A percentile compares a stretch with the other conserved stretches of the same genome.
Conservation (phyloP, 2,329 filamentous ascomycete species). For the Colletotrichum coccodes region DNA sequence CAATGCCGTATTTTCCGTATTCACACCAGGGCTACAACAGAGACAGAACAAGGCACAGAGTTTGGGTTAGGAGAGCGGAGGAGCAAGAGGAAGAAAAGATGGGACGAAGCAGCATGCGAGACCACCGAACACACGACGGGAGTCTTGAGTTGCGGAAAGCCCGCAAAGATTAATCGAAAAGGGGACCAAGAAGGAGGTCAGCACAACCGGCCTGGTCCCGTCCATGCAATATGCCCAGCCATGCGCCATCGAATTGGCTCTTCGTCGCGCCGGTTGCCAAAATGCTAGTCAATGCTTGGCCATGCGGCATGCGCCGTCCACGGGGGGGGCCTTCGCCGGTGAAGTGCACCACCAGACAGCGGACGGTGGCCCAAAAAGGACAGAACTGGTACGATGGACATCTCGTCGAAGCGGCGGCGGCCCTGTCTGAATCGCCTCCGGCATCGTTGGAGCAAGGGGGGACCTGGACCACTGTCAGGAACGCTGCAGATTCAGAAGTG, state of each 20-base stretch:
- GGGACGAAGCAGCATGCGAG: constrained; percentile 10
- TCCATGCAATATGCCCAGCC: constrained; percentile 2
- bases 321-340: not conserved
- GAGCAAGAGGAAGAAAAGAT: constrained; percentile 16
- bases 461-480: constrained; percentile 13
- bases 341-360: not conserved
- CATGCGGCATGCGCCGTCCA: not conserved
- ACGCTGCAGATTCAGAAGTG: constrained; percentile 1
- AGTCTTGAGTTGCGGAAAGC: not conserved
- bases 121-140: constrained; percentile 1
- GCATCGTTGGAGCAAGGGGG: not conserved
- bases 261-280: constrained; percentile 1
- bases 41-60: not conserved
- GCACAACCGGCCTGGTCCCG: not conserved
- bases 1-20: constrained; percentile 19
- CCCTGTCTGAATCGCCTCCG: not conserved
- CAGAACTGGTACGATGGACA: constrained; percentile 30
- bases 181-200: constrained; percentile 1
- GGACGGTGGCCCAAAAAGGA: not conserved
- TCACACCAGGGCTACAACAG: not conserved
- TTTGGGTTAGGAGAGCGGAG: constrained; percentile 5
- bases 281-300: constrained; percentile 9
- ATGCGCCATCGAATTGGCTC: constrained; percentile 8
- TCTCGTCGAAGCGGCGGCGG: not conserved
- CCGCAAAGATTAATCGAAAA: constrained; percentile 7